These are phyloP conservation scores for Sanghuangporus sanghuang DNA, from an alignment of 1,284 basidiomycete genomes.

Conservation along the genomic window DNA sequence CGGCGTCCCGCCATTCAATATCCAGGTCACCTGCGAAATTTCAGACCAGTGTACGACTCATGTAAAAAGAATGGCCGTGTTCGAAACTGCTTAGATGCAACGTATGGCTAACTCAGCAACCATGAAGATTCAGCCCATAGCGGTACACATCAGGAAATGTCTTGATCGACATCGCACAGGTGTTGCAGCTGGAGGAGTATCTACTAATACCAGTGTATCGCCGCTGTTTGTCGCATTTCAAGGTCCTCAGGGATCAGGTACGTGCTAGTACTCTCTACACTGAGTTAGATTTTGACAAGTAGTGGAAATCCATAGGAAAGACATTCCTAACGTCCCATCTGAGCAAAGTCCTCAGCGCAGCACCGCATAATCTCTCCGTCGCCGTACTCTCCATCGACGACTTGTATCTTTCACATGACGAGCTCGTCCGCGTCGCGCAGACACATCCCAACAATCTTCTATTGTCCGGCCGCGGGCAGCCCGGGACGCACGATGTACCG, in stretches of 20 bases:
- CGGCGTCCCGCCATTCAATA: too few relatives aligned
- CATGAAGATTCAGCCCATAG: constrained; percentile 4
- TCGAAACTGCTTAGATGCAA: background rate
- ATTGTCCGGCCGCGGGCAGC: constrained; percentile 75
- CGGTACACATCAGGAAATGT: constrained; percentile 1
- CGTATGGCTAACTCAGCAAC: background rate
- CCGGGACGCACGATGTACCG: constrained; percentile 80
- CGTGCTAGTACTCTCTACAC: background rate
- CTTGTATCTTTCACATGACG: constrained; percentile 71
- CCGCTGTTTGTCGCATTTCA: constrained; percentile 78
- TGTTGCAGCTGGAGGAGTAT: background rate
- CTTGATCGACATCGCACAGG: background rate
- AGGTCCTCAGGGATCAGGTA: constrained; percentile 73
- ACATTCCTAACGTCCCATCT: constrained; percentile 62
- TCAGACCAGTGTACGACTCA: background rate
- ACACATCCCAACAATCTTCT: constrained; percentile 57
- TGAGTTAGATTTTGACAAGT: background rate
- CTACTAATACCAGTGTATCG: background rate
- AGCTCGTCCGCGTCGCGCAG: constrained; percentile 48
- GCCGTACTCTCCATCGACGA: constrained; percentile 82
- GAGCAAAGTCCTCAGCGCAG: constrained; percentile 40
- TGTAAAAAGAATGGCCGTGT: background rate
- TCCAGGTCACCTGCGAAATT: background rate
- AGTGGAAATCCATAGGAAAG: constrained; percentile 46
- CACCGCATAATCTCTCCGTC: constrained; percentile 50